A percentile compares a stretch with the other conserved stretches of the same genome.
Conservation (phyloP, 139 green algal species). For the Ettlia oleoabundans region DNA sequence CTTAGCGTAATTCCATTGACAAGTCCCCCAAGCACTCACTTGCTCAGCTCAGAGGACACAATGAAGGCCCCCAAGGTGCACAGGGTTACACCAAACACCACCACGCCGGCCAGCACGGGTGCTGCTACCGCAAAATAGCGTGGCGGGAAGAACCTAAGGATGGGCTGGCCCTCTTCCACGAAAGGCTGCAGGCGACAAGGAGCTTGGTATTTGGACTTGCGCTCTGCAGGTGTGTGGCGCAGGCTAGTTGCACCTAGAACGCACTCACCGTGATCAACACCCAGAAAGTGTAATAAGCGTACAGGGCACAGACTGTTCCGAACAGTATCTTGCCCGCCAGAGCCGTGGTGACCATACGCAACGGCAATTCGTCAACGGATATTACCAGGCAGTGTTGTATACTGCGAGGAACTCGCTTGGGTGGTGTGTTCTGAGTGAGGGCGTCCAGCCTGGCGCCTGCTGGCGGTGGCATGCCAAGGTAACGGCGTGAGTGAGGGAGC, state of each 20-base stretch:
- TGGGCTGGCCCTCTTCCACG: conserved; percentile 57
- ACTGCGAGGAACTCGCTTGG: too few species aligned
- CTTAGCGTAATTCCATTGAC: not conserved
- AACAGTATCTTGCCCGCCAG: conserved; percentile 12
- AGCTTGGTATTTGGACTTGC: not conserved
- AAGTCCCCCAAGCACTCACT: conserved; percentile 12
- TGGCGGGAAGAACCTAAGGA: conserved; percentile 50
- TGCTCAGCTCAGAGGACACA: conserved; percentile 14
- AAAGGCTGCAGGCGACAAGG: conserved; percentile 57
- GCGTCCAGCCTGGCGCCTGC: too few species aligned
- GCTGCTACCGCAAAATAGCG: conserved; percentile 40
- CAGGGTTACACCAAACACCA: conserved; percentile 28
- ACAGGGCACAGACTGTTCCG: conserved; percentile 7
- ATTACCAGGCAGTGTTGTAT: too few species aligned
- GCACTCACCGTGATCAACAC: conserved; percentile 59
- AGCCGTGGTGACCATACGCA: not conserved
- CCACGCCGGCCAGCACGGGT: conserved; percentile 32
- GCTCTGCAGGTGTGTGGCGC: too few species aligned
- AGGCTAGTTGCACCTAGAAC: too few species aligned
- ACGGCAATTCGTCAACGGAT: too few species aligned
- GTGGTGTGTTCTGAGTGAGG: too few species aligned
- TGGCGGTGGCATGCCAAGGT: too few species aligned
- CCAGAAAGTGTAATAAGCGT: conserved; percentile 61
- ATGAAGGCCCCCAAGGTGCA: conserved; percentile 41
- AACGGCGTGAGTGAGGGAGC: too few species aligned